phyloP scores from a whole-genome alignment of 202 grass and related monocot genomes.

The Digitaria exilis region DNA sequence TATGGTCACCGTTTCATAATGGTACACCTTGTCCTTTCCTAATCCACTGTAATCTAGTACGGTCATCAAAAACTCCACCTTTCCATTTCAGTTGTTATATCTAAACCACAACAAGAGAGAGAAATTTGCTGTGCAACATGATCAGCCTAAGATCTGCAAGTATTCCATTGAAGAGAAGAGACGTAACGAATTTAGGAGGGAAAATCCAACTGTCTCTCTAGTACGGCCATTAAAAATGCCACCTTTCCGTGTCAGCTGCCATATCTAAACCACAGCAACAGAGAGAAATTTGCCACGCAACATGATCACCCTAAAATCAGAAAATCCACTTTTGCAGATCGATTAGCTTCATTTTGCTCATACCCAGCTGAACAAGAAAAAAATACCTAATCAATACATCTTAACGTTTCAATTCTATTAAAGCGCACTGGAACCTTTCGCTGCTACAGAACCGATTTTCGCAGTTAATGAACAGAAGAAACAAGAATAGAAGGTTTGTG shows the following conservation, averaged over 20 bases:
- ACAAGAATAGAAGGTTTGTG: not conserved
- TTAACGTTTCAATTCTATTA: not conserved
- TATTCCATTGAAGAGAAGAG: no score
- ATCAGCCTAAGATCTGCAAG: not conserved
- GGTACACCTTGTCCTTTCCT: not conserved
- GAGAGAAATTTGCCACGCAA: not conserved
- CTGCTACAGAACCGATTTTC: not conserved
- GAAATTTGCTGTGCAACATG: not conserved
- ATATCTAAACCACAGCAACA: not conserved
- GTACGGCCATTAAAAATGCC: not conserved
- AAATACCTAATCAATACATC: not conserved
- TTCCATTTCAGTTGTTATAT: not conserved
- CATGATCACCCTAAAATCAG: not conserved
- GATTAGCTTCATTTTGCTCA: not conserved
- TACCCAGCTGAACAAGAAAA: not conserved
- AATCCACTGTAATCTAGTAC: not conserved
- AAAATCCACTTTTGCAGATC: not conserved
- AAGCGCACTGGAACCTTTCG: not conserved
- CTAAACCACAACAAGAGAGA: not conserved
- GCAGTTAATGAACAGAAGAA: not conserved
- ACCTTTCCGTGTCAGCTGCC: not conserved
- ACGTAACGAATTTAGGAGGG: no score
- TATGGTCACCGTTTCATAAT: not conserved
- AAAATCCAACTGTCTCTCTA: no score
- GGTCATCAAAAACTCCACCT: not conserved